Evolutionary conservation across 2,329 filamentous ascomycete species (phyloP), one percentile per base, ranked within the genome.

Genomic region (Zopfia rhizophila): DNA sequence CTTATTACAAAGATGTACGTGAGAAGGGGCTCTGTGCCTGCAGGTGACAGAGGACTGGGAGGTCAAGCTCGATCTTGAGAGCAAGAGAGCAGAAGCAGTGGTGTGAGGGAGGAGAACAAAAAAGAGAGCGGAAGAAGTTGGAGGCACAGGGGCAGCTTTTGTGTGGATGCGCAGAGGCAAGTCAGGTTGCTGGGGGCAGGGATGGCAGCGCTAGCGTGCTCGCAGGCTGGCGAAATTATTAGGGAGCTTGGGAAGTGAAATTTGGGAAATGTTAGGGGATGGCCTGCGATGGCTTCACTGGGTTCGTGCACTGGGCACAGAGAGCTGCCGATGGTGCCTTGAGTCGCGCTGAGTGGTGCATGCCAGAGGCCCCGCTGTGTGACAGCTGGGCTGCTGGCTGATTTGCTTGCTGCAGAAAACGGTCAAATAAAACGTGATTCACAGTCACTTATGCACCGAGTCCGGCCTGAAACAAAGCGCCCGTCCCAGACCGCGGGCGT

Each of bases 1-100:
- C 28, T 21, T 44, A 70, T 69, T 69, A 69, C 60, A 69, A 69
- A 64, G 55, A 45, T 40, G 57, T 70, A 69, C 41, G 43, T 45
- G 57, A 41, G 46, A 53, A 57, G 51, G 63, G 56, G 58, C 55
- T 48, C 59, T 56, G 56, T 48, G 62, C 61, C 61, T 55, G 63
- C 57, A 61, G 53, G 53, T 48, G 56, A 55, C 58, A 60, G 60
- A 55, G 56, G 53, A 52, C 53, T 48, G 48, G 38, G 52, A 55
- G 45, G 40, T 58, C 52, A 63, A 54, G 62, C 61, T 67, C 61
- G 61, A 65, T 51, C 56, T 45, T 32, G 36, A 50, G 53, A 55
- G 38, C 12, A 58, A 47, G 54, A 53, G 55, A 58, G 58, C 55
- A 55, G 48, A 32, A 56, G 56, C 48, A 58, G 66, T 63, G 65